Evolutionary conservation across 2,329 filamentous ascomycete genomes (phyloP).

Genomic region (Penicillium sp.): DNA sequence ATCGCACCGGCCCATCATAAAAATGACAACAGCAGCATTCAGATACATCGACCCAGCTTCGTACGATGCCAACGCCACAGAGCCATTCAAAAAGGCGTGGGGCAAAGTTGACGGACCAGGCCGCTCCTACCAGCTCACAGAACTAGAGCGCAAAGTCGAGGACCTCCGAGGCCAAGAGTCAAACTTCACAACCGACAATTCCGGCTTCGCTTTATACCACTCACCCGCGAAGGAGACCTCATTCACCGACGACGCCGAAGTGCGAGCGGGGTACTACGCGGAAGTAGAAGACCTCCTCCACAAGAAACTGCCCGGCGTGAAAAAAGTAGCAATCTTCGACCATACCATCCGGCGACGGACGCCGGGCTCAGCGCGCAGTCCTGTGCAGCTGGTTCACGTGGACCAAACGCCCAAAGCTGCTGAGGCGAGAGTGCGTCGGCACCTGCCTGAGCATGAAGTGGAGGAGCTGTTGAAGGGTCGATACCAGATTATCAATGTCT

Average conservation of each 20-base stretch:
- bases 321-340: conserved; percentile 67
- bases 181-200: conserved; percentile 56
- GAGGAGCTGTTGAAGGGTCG: conserved; percentile 57
- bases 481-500: conserved; percentile 69
- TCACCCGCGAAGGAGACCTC: conserved; percentile 53
- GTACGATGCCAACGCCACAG: conserved; percentile 38
- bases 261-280: conserved; percentile 58
- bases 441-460: conserved; percentile 56
- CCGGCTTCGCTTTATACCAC: conserved; percentile 58
- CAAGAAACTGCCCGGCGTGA: conserved; percentile 54
- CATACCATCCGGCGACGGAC: conserved; percentile 64
- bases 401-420: conserved; percentile 67
- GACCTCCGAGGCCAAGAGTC: conserved; percentile 54
- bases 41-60: conserved; percentile 59
- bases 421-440: conserved; percentile 59
- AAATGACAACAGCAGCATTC: conserved; percentile 59
- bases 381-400: conserved; percentile 68
- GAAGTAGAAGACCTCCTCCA: conserved; percentile 60
- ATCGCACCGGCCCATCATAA: conserved; percentile 15
- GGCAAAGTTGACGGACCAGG: conserved; percentile 62
- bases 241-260: conserved; percentile 56
- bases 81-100: conserved; percentile 55
- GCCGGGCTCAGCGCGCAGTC: conserved; percentile 58
- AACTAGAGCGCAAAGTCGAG: conserved; percentile 50
- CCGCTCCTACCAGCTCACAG: conserved; percentile 52